Evolutionary conservation across 305 asterid species (phyloP).

Genomic region (Plantago lanceolata): DNA sequence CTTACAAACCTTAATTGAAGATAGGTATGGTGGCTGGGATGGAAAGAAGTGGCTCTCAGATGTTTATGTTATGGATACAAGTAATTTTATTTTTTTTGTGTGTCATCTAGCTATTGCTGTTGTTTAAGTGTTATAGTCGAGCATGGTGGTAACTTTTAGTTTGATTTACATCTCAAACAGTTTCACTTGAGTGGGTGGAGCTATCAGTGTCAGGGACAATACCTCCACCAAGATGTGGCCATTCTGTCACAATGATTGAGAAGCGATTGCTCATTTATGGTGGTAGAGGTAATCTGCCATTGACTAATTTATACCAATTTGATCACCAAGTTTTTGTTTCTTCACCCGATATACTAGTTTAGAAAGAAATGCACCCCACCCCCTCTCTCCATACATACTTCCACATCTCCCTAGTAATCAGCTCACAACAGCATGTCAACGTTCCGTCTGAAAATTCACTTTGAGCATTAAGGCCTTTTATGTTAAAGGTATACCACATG

Average conservation of each 20-base stretch:
- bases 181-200: conserved; percentile 93
- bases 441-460: background rate
- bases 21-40: conserved; percentile 99
- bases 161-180: conserved; percentile 41
- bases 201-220: conserved; percentile 71
- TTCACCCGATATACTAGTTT: background rate
- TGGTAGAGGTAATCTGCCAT: conserved; percentile 69
- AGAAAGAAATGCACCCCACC: background rate
- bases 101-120: conserved; percentile 9
- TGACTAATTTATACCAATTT: background rate
- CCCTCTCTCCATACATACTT: background rate
- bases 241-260: conserved; percentile 90
- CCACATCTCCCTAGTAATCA: background rate
- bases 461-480: background rate
- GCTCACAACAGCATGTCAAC: background rate
- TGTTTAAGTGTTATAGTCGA: background rate
- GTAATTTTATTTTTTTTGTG: conserved; percentile 38
- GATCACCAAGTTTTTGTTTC: background rate
- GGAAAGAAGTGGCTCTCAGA: conserved; percentile 97
- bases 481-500: background rate
- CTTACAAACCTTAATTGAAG: conserved; percentile 25
- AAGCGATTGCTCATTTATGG: conserved; percentile 91
- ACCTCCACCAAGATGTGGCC: conserved; percentile 98
- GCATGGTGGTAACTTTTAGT: conserved; percentile 18
- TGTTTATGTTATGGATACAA: conserved; percentile 79